Conservation (phyloP, 2,329 filamentous ascomycete species). For the Parastagonospora avenae region DNA sequence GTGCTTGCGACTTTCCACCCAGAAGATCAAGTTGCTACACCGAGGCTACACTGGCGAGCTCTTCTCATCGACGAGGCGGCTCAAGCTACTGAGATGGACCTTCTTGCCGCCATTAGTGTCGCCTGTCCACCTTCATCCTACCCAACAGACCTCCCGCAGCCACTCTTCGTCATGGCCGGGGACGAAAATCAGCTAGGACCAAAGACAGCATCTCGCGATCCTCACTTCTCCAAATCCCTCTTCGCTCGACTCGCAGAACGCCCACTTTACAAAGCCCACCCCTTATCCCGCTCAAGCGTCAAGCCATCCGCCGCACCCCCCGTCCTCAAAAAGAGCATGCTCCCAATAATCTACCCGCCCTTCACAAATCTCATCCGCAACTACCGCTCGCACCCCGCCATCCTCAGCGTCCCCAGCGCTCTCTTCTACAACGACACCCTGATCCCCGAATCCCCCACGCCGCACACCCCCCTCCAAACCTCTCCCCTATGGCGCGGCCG, state of each 20-base stretch:
- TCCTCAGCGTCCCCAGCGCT: conserved; percentile 48
- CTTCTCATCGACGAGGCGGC: conserved; percentile 54
- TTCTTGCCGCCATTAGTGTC: conserved; percentile 49
- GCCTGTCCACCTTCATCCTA: conserved; percentile 43
- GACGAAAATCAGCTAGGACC: conserved; percentile 54
- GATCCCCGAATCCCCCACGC: conserved; percentile 44
- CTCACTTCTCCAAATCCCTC: conserved; percentile 44
- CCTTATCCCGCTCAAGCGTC: conserved; percentile 44
- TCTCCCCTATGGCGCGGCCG: conserved; percentile 46
- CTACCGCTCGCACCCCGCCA: conserved; percentile 55
- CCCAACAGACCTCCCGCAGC: conserved; percentile 25
- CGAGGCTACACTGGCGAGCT: conserved; percentile 49
- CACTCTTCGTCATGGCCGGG: conserved; percentile 53
- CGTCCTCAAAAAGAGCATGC: conserved; percentile 38
- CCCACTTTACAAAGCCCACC: conserved; percentile 48
- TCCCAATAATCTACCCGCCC: conserved; percentile 50
- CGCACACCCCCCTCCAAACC: conserved; percentile 29
- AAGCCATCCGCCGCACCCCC: conserved; percentile 29
- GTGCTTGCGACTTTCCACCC: conserved; percentile 40
- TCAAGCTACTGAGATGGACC: conserved; percentile 52
- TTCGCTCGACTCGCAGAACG: conserved; percentile 50
- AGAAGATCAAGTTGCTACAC: conserved; percentile 8
- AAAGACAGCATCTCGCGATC: conserved; percentile 42
- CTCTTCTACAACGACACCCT: conserved; percentile 54
- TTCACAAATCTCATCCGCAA: conserved; percentile 54